Percentiles rank a stretch among this genome's conserved stretches.
Evolutionary conservation across 371 early-diverging fungal genomes (phyloP).

Genomic region (Synchytrium microbalum): DNA sequence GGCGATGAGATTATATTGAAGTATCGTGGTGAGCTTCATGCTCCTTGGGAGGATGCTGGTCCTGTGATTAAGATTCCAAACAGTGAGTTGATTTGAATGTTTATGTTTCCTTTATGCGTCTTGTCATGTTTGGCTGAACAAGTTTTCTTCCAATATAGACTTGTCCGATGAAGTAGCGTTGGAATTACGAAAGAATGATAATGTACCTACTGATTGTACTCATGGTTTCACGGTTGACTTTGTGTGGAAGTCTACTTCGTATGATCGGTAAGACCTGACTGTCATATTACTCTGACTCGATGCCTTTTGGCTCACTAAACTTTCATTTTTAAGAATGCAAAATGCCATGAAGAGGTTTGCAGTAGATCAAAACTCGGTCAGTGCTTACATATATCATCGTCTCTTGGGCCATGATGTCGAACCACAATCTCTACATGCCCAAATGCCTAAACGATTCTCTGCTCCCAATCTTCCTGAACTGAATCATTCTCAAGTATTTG

Average conservation of each 20-base stretch:
- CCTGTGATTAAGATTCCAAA: constrained; percentile 94
- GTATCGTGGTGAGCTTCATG: constrained; percentile 79
- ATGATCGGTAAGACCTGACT: constrained; percentile 58
- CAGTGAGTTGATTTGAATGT: constrained; percentile 27
- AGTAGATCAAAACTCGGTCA: constrained; percentile 85
- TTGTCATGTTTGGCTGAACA: not conserved
- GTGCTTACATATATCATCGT: constrained; percentile 90
- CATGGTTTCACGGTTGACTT: constrained; percentile 95
- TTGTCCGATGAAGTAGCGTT: constrained; percentile 88
- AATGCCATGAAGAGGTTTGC: constrained; percentile 92
- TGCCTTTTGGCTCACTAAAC: constrained; percentile 6
- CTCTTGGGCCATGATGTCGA: constrained; percentile 90
- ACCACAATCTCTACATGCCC: constrained; percentile 39
- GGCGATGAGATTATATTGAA: constrained; percentile 91
- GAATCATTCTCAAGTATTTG: constrained; percentile 95
- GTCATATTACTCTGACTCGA: no score
- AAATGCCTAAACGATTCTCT: constrained; percentile 73
- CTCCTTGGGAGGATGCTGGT: constrained; percentile 80
- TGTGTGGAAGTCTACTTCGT: constrained; percentile 97
- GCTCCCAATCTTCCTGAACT: constrained; percentile 91
- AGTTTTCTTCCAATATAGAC: constrained; percentile 36
- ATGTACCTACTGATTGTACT: constrained; percentile 78
- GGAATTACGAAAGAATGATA: constrained; percentile 52
- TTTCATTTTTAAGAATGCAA: constrained; percentile 60
- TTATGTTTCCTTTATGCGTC: not conserved